Conservation (phyloP, 495 filamentous ascomycete genomes). For the Pseudoneurospora amorphoporcata region DNA sequence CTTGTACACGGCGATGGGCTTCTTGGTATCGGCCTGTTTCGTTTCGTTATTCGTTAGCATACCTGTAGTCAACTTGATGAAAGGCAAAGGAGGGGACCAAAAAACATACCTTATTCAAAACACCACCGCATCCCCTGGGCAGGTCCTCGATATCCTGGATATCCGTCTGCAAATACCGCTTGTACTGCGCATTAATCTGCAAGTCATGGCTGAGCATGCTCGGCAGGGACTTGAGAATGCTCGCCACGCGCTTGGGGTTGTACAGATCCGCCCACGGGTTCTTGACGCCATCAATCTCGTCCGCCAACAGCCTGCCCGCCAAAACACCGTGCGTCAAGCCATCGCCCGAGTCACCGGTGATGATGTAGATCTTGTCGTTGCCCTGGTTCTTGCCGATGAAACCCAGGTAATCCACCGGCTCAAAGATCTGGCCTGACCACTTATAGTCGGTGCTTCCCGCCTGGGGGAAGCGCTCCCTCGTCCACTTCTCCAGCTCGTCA, state of each 20-base stretch:
- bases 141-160: slow-evolving; percentile 50
- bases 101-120: slow-evolving; percentile 33
- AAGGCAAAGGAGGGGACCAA: no score
- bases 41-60: background rate
- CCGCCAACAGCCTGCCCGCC: slow-evolving; percentile 42
- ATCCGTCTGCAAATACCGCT: slow-evolving; percentile 43
- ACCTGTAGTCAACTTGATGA: no score
- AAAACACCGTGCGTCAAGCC: slow-evolving; percentile 48
- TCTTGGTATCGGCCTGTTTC: slow-evolving; percentile 8
- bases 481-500: slow-evolving; percentile 41
- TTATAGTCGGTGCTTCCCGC: slow-evolving; percentile 39
- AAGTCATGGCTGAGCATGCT: slow-evolving; percentile 33
- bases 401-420: slow-evolving; percentile 45
- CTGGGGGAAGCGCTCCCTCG: slow-evolving; percentile 41
- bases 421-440: slow-evolving; percentile 50
- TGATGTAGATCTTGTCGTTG: slow-evolving; percentile 37
- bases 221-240: slow-evolving; percentile 26
- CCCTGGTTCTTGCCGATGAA: slow-evolving; percentile 49
- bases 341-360: slow-evolving; percentile 50
- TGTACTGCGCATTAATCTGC: slow-evolving; percentile 48
- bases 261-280: slow-evolving; percentile 44
- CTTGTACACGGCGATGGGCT: slow-evolving; percentile 46
- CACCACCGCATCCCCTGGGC: slow-evolving; percentile 35
- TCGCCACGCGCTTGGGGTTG: slow-evolving; percentile 31
- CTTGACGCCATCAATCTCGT: slow-evolving; percentile 38